Evolutionary conservation across 208 protist species (phyloP).

Genomic region (Tetramitus jugosus): DNA sequence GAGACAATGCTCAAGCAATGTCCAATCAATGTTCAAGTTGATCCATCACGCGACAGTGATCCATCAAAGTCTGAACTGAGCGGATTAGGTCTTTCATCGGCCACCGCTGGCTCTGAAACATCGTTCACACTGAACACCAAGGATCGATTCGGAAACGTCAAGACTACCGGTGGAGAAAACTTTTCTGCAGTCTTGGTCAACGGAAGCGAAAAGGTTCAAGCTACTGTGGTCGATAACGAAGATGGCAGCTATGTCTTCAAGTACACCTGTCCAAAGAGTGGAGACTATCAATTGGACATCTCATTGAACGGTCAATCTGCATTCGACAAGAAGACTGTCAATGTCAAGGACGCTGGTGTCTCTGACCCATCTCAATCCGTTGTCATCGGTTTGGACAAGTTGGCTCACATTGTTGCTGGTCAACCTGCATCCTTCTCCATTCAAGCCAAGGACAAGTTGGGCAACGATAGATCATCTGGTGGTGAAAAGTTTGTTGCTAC

Average conservation of each 20-base stretch:
- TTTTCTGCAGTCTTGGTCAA: neutral
- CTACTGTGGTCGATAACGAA: neutral
- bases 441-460: neutral
- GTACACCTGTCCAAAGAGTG: neutral
- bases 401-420: neutral
- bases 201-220: neutral
- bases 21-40: neutral
- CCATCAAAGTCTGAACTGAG: neutral
- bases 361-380: neutral
- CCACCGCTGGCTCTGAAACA: neutral
- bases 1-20: neutral
- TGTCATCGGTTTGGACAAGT: neutral
- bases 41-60: neutral
- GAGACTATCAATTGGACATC: neutral
- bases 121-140: neutral
- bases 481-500: slow-evolving; percentile 16
- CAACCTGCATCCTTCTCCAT: neutral
- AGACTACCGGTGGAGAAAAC: neutral
- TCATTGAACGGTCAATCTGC: neutral
- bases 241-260: neutral
- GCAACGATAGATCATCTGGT: slow-evolving; percentile 14
- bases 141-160: neutral
- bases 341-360: slow-evolving; percentile 21
- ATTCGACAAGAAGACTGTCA: neutral
- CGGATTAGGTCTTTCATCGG: neutral